A percentile compares a stretch with the other conserved stretches of the same genome.
Conservation (phyloP, 352 stramenopile species). For the Phytophthora hibernalis region DNA sequence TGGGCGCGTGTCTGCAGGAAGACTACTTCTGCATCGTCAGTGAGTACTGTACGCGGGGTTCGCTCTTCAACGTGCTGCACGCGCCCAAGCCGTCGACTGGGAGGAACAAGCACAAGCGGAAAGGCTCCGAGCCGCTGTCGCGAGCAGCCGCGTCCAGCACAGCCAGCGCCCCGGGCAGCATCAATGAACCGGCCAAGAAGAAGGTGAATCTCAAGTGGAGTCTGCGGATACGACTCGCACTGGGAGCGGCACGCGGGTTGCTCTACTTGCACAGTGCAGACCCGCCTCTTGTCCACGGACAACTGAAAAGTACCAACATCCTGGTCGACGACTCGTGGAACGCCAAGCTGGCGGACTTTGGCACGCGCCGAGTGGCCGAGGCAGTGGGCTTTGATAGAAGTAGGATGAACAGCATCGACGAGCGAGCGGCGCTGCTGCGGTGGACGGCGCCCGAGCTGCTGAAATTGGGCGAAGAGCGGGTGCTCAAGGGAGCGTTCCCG, state of each 20-base stretch:
- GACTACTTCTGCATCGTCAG: slow-evolving; percentile 97
- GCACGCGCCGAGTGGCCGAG: slow-evolving; percentile 79
- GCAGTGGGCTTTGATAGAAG: slow-evolving; percentile 78
- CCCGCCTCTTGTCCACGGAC: slow-evolving; percentile 83
- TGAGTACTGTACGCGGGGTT: slow-evolving; percentile 95
- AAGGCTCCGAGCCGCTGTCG: slow-evolving; percentile 31
- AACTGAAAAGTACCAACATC: slow-evolving; percentile 91
- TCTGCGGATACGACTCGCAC: slow-evolving; percentile 79
- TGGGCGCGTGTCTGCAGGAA: slow-evolving; percentile 96
- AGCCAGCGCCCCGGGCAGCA: slow-evolving; percentile 20
- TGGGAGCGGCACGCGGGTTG: slow-evolving; percentile 78
- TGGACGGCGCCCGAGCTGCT: slow-evolving; percentile 86
- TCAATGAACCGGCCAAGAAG: slow-evolving; percentile 46
- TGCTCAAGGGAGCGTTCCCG: slow-evolving; percentile 66
- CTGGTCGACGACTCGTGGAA: slow-evolving; percentile 91
- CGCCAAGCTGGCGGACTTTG: slow-evolving; percentile 89
- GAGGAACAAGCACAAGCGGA: slow-evolving; percentile 37
- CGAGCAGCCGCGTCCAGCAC: slow-evolving; percentile 27
- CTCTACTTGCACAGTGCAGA: slow-evolving; percentile 88
- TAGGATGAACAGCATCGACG: slow-evolving; percentile 66
- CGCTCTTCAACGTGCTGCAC: slow-evolving; percentile 95
- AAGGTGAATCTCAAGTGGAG: slow-evolving; percentile 82
- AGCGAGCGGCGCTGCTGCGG: slow-evolving; percentile 62
- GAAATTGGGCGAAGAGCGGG: slow-evolving; percentile 78
- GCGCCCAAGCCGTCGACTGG: slow-evolving; percentile 42